A percentile compares a stretch with the other conserved stretches of the same genome.
These are phyloP conservation scores for Exophiala spinifera DNA, from an alignment of 2,329 filamentous ascomycete genomes.

Conservation along the genomic window DNA sequence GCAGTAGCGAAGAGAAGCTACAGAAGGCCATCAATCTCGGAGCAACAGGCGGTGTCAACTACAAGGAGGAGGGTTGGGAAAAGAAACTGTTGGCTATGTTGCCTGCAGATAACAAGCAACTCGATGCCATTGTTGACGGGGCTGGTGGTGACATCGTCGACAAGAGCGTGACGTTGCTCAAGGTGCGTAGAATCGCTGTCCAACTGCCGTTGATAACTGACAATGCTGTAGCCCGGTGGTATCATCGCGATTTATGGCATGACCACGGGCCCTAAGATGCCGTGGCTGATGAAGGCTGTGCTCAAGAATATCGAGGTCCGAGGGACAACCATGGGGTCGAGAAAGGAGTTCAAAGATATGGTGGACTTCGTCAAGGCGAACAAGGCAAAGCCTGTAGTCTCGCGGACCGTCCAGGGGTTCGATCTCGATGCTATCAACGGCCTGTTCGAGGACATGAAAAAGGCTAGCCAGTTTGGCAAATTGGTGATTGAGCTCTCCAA, in stretches of 20 bases:
- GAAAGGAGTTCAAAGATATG: conserved; percentile 89
- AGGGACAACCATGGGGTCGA: conserved; percentile 87
- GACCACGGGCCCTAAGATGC: conserved; percentile 81
- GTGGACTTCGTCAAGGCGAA: conserved; percentile 72
- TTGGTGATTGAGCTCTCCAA: conserved; percentile 70
- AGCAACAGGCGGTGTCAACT: conserved; percentile 76
- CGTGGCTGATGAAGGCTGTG: conserved; percentile 78
- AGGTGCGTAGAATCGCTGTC: conserved; percentile 43
- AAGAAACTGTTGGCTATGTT: conserved; percentile 61
- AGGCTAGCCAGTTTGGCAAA: conserved; percentile 86
- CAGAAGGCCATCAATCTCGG: conserved; percentile 67
- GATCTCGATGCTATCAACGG: conserved; percentile 73
- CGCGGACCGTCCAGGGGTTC: conserved; percentile 68
- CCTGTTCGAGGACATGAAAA: conserved; percentile 84
- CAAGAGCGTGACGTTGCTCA: conserved; percentile 66
- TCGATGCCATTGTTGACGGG: conserved; percentile 84
- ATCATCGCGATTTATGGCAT: conserved; percentile 88
- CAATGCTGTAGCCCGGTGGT: conserved; percentile 59
- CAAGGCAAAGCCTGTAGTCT: conserved; percentile 74
- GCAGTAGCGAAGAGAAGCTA: conserved; percentile 71
- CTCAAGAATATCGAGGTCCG: conserved; percentile 83
- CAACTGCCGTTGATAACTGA: background rate
- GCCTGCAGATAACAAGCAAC: conserved; percentile 64
- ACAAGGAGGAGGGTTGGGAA: conserved; percentile 78
- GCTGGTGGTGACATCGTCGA: conserved; percentile 82